Base-by-base conservation (phyloP, 208 protist species). In the Borovskyia barvae region DNA sequence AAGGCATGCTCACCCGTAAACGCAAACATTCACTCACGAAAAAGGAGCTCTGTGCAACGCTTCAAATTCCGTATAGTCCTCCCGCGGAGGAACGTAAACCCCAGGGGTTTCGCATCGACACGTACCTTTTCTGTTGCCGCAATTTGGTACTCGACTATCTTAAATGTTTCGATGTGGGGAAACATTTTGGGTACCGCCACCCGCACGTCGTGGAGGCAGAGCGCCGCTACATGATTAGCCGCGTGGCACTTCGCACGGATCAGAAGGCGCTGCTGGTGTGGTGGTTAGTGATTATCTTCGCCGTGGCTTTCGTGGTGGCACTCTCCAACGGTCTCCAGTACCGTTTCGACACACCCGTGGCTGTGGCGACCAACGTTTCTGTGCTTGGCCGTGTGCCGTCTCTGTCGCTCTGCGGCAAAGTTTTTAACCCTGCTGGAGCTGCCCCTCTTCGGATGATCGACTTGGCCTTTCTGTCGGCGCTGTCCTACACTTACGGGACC, bases 261-360 rank as follows among this genome's bases (percentile, higher is more conserved):
- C 82, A 95, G 50, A 85, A 83, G 66, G 71, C 71, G 1, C 63
- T 95, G 28, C 50, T 93, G 20, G 58, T 81, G 37, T 95, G 89
- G 89, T 95, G 89, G 86, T 12, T 95, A 4, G 62, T 88, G 39
- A 72, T 92, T 33, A 87, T 86, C 60, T 67, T 92, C 53, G 80
- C 78, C 1, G 56, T 85, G 14, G 85, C 89, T 0, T 90, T 90
- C 65, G 72, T 80, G 1, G 80, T 92, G 57, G 82, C 70, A 26
- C 17, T 87, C 24, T 80, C 82, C 5, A 92, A 89, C 56, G 47
- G 37, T 19, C 54, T 87, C 52, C 54, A 56, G 37, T 91, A 95
- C 66, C n/a, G 59, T 11, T 89, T 80, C 45, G 41, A 14, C 1
- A 40, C 35, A 11, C 36, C 68, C 9, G 84, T 95, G 29, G 89